Percentiles rank a stretch among this genome's conserved stretches.
Conservation (phyloP, 176 grass and related monocot genomes). For the Phoenix roebelenii region DNA sequence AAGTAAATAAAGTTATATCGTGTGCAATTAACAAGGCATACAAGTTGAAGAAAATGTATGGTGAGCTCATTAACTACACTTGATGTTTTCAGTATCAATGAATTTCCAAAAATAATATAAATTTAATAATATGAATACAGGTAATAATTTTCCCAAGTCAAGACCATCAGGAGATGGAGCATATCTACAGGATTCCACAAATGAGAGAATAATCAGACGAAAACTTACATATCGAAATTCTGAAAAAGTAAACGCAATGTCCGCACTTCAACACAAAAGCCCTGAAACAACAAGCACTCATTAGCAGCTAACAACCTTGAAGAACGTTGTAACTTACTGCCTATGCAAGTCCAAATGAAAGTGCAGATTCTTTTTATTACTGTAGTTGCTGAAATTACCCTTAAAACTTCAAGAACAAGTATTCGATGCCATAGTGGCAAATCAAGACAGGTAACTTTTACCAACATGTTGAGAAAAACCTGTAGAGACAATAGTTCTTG, state of each 20-base stretch:
- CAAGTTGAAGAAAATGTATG: too few relatives aligned
- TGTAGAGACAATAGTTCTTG: conserved; percentile 33
- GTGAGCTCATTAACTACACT: too few relatives aligned
- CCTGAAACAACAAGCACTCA: conserved; percentile 34
- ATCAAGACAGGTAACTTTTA: conserved; percentile 88
- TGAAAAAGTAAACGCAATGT: conserved; percentile 81
- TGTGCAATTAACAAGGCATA: too few relatives aligned
- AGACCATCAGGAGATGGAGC: too few relatives aligned
- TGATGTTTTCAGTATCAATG: too few relatives aligned
- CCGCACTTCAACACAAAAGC: conserved; percentile 90
- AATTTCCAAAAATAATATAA: too few relatives aligned
- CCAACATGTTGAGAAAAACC: conserved; percentile 97
- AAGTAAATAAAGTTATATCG: too few relatives aligned
- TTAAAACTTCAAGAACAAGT: conserved; percentile 95
- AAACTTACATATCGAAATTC: conserved; percentile 90
- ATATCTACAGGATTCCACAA: neutral
- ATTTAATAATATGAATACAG: too few relatives aligned
- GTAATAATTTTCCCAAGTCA: too few relatives aligned
- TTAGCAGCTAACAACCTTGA: too few relatives aligned
- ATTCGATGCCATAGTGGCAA: conserved; percentile 98
- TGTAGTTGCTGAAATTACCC: conserved; percentile 47
- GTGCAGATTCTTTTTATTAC: neutral
- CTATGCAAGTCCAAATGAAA: too few relatives aligned
- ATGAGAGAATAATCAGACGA: neutral
- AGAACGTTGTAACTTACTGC: too few relatives aligned